Evolutionary conservation across 805 yeast genomes (phyloP).

Genomic region (Sugiyamaella americana): DNA sequence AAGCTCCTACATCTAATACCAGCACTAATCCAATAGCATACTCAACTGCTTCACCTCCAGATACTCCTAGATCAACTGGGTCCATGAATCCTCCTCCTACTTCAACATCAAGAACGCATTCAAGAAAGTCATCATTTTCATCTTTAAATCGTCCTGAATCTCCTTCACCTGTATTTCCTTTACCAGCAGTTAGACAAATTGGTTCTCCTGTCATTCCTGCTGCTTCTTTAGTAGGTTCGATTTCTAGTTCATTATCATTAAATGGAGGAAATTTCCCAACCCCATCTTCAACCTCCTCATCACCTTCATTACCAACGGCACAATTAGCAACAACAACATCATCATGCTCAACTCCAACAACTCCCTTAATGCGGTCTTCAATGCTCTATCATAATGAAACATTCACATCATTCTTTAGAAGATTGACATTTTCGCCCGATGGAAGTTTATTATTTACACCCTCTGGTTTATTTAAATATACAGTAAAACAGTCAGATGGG

Average conservation of each 20-base stretch:
- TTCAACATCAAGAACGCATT: constrained; percentile 28
- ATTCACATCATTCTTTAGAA: constrained; percentile 81
- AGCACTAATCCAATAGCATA: constrained; percentile 1
- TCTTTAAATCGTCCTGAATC: constrained; percentile 34
- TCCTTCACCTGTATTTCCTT: constrained; percentile 34
- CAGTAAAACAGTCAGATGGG: constrained; percentile 4
- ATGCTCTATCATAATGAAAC: constrained; percentile 78
- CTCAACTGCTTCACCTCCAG: constrained; percentile 14
- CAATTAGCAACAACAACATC: neutral
- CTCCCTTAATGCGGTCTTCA: constrained; percentile 25
- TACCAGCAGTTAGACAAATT: constrained; percentile 43
- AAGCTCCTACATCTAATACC: constrained; percentile 1
- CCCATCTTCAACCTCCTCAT: neutral
- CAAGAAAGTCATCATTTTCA: constrained; percentile 40
- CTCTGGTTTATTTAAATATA: constrained; percentile 53
- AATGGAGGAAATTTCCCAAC: too few relatives aligned
- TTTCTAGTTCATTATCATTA: constrained; percentile 12
- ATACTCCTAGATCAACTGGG: constrained; percentile 18
- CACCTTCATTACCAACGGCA: constrained; percentile 1
- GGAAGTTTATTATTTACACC: constrained; percentile 77
- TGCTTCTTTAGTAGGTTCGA: constrained; percentile 3
- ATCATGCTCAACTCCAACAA: constrained; percentile 2
- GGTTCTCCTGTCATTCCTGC: constrained; percentile 30
- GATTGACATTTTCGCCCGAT: constrained; percentile 84
- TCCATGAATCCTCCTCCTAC: constrained; percentile 33